Evolutionary conservation across 331 rosid species (phyloP).

Genomic region (Phaseolus coccineus): DNA sequence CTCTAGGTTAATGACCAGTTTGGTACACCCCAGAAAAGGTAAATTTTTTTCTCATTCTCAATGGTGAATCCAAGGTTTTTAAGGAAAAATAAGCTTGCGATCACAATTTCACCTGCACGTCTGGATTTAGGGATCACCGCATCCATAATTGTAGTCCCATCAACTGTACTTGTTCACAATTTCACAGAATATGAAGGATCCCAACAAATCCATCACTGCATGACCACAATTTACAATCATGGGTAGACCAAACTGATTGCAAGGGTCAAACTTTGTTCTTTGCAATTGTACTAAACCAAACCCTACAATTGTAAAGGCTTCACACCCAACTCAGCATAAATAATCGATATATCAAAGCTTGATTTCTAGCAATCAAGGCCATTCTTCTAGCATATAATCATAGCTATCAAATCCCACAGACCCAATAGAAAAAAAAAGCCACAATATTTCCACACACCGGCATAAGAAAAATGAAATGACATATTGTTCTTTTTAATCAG

Average conservation of each 20-base stretch:
- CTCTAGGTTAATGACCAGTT: background rate
- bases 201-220: background rate
- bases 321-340: background rate
- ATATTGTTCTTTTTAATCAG: background rate
- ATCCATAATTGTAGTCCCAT: background rate
- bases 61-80: background rate
- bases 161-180: background rate
- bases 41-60: background rate
- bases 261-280: background rate
- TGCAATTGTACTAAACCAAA: background rate
- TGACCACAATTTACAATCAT: background rate
- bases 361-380: background rate
- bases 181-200: background rate
- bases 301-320: background rate
- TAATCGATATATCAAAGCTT: background rate
- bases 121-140: background rate
- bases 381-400: background rate
- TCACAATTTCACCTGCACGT: background rate
- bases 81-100: background rate
- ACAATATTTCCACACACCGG: background rate
- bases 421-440: conserved; percentile 16
- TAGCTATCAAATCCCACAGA: background rate
- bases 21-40: background rate
- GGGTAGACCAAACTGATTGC: background rate
- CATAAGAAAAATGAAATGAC: conserved; percentile 27